phyloP scores from a whole-genome alignment of 1,139 yeast species.

The Debaryomyces sp. region DNA sequence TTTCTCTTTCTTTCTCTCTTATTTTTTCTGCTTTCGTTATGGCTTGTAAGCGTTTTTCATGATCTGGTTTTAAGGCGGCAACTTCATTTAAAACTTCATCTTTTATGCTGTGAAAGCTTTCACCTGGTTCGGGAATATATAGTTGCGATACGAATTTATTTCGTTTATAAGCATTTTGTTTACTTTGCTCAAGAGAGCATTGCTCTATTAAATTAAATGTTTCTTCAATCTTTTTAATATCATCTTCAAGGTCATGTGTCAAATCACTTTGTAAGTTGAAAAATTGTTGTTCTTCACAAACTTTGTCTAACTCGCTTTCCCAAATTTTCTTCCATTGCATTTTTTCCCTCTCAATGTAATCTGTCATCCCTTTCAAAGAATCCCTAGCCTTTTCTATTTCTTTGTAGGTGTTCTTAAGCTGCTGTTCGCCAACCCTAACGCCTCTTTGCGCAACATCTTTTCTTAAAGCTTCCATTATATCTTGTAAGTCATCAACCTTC shows the following conservation, averaged over 20 bases:
- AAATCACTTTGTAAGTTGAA: slow-evolving; percentile 88
- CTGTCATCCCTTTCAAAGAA: slow-evolving; percentile 56
- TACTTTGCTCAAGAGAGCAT: slow-evolving; percentile 77
- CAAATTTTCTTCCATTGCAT: slow-evolving; percentile 89
- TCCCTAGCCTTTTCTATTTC: slow-evolving; percentile 64
- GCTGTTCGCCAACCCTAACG: slow-evolving; percentile 77
- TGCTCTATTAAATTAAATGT: slow-evolving; percentile 81
- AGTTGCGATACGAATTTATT: slow-evolving; percentile 43
- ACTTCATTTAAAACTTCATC: slow-evolving; percentile 85
- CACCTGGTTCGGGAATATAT: slow-evolving; percentile 66
- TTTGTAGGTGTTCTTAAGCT: slow-evolving; percentile 63
- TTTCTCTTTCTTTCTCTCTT: slow-evolving; percentile 70
- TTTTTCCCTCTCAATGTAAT: slow-evolving; percentile 68
- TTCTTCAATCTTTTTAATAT: slow-evolving; percentile 75
- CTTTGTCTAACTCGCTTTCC: slow-evolving; percentile 88
- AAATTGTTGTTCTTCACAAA: slow-evolving; percentile 93
- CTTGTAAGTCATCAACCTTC: slow-evolving; percentile 89
- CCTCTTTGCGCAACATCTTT: slow-evolving; percentile 94
- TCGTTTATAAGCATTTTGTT: slow-evolving; percentile 32
- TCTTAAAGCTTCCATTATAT: slow-evolving; percentile 83
- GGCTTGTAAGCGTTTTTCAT: slow-evolving; percentile 82
- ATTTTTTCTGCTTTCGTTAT: slow-evolving; percentile 83
- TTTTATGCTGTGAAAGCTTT: slow-evolving; percentile 63
- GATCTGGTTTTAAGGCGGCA: slow-evolving; percentile 77
- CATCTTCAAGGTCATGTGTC: slow-evolving; percentile 77